Base-by-base conservation (phyloP, 192 early-diverging fungal genomes). In the Funneliformis mosseae region DNA sequence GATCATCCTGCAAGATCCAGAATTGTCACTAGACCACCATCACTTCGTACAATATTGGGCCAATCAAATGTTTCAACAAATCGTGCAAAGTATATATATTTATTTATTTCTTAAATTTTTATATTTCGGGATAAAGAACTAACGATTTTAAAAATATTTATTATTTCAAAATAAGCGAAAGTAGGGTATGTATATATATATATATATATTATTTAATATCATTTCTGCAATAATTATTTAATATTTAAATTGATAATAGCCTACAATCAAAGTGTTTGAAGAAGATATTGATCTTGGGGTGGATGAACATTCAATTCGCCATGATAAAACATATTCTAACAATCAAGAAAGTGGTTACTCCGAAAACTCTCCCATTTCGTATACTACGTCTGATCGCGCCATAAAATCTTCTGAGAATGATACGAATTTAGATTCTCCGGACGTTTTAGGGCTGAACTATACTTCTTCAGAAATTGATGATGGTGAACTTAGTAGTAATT, bases 241-340 rank as follows among this genome's bases (percentile, higher is more conserved):
- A 42, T 50, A 8, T 79, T 81, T 70, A 82, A 46, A 68, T 84
- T 80, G 42, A n/a, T 80, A 63, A 80, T 84, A 92, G 90, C 91
- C 91, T 27, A 89, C 83, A 8, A 94, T 95, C 38, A 92, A 94
- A 73, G 92, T 86, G 18, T 93, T 88, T 48, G 92, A 92, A 48
- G 93, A 94, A 76, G 89, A 92, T 63, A 85, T 93, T 50, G 92
- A 93, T 77, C 71, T 92, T 83, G 92, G 89, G 21, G 85, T 85
- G 23, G 90, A 90, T 6, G 83, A 87, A 18, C 80, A 68, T 5
- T 46, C 61, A 14, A 45, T 48, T 18, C 78, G 73, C 11, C 28
- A 73, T 46, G 50, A 45, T 39, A 46, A 38, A 14, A 23, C 33
- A 21, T 62, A 79, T 66, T 76, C 69, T 67, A 55, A 55, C 18